Evolutionary conservation across 148 eudicot species (phyloP), one percentile per base, ranked within the genome.

Genomic region (Heliamphora exappendiculata): DNA sequence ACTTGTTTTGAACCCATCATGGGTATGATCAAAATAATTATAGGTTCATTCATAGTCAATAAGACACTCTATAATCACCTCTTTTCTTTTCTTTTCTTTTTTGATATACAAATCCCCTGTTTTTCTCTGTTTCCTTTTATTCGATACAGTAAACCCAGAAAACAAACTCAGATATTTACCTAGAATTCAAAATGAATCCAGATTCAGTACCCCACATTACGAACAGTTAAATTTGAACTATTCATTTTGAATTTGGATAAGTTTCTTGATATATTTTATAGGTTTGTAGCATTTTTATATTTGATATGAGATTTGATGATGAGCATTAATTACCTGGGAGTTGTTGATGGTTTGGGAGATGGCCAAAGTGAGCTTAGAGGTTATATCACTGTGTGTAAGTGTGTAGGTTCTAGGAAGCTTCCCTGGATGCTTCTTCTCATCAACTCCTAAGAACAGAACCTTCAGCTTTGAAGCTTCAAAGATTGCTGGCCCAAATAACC

Each of bases 391-490:
- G 59, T 94, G 98, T 24, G 98, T 91, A 33, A 91, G 84, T 69
- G 98, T 94, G 67, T 94, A 94, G 57, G 98, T 90, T 85, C 98
- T 91, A 3, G 98, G 97, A 76, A 90, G 82, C 59, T 90, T 87
- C 78, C 83, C 89, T 31, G 94, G 91, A 72, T 94, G 96, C 81
- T 92, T 94, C 79, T 90, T 82, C 63, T 89, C 89, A 82, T 94
- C 97, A 16, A 84, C 85, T 44, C 97, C 98, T 24, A 94, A 76
- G 64, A 88, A 85, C 62, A 94, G 78, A 60, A 94, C 98, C 81
- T 94, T 90, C 75, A 94, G 76, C 77, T 94, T 94, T 70, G 97
- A 90, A 67, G 98, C 93, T 82, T 94, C 98, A 84, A 94, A 94
- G 73, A 90, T 94, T 47, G 98, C 88, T 70, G 98, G 97, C 74